Evolutionary conservation across 2,329 filamentous ascomycete species (phyloP), one percentile per base, ranked within the genome.

Genomic region (Aspergillus fructus): DNA sequence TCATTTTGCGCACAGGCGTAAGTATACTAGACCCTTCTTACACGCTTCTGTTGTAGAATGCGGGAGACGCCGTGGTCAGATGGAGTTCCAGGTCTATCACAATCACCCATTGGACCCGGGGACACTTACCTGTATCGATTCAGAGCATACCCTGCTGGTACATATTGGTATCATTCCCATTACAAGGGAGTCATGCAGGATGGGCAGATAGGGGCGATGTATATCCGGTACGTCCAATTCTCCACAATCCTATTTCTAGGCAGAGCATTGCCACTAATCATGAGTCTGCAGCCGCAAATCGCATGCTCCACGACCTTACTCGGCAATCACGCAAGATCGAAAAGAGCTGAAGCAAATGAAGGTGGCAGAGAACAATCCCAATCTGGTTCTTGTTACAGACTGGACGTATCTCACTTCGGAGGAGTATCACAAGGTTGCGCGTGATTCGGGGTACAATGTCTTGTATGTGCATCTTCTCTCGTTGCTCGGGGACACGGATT

Each of bases 121-220:
- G 67, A 68, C 6, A 76, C 67, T 27, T 87, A 80, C 64, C 74
- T 71, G 1, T 83, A 87, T 63, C 73, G 74, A 19, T 87, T 82
- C 72, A 76, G 71, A 15, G 83, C 83, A 0, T 78, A 76, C 0
- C 79, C 83, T 54, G 79, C 82, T 62, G 85, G 84, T 13, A 81
- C 78, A 52, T 84, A 82, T 68, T 86, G 82, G 78, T 69, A 70
- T 33, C 85, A 87, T 67, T 78, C 82, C 0, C 85, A 87, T 63
- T 75, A 76, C n/a, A 70, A 73, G 2, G 77, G 77, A 2, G 81
- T 85, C 58, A 79, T 87, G 17, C 79, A 83, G 58, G 85, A 87
- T 62, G 85, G 85, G 1, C 71, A 85, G 9, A 83, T 80, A 53
- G 85, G 84, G 0, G 69, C 83, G 1, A 79, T 71, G 30, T 66